Evolutionary conservation across 208 protist species (phyloP).

Genomic region (Crithidia thermophila): DNA sequence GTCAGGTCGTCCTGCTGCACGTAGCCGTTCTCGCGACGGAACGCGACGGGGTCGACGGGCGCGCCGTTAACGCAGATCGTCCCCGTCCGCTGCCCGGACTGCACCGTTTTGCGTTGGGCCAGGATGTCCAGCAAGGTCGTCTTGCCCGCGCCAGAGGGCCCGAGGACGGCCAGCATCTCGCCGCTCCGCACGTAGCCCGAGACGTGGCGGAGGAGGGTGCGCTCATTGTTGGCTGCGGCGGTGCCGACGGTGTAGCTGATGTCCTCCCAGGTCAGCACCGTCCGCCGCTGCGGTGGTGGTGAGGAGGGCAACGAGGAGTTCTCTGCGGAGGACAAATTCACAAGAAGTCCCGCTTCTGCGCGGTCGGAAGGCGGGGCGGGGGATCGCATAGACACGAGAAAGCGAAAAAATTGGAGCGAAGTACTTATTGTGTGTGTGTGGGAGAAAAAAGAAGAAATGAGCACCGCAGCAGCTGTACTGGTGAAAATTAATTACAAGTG

Average conservation of each 20-base stretch:
- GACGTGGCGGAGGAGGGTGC: slow-evolving; percentile 50
- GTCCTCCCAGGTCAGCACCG: slow-evolving; percentile 53
- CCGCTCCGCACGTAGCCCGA: slow-evolving; percentile 64
- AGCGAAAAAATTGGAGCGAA: neutral
- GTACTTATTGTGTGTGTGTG: neutral
- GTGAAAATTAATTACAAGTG: neutral
- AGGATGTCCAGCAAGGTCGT: slow-evolving; percentile 81
- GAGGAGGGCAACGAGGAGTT: neutral
- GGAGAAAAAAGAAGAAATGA: slow-evolving; percentile 2
- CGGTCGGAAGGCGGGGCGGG: slow-evolving; percentile 24
- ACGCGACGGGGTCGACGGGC: slow-evolving; percentile 21
- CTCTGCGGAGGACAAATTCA: neutral
- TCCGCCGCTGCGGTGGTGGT: slow-evolving; percentile 3
- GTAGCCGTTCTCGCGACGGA: slow-evolving; percentile 61
- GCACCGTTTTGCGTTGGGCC: slow-evolving; percentile 34
- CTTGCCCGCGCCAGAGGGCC: slow-evolving; percentile 82
- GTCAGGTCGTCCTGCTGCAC: slow-evolving; percentile 86
- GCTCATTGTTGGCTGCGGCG: slow-evolving; percentile 5
- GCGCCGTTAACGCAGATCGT: slow-evolving; percentile 55
- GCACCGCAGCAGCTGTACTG: neutral
- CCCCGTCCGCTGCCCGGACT: slow-evolving; percentile 36
- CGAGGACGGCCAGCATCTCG: slow-evolving; percentile 72
- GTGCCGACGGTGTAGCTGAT: slow-evolving; percentile 43
- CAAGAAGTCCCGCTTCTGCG: slow-evolving; percentile 12
- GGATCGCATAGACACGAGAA: slow-evolving; percentile 1